A percentile compares a stretch with the other conserved stretches of the same genome.
Evolutionary conservation across 208 protist species (phyloP).

Genomic region (Zelonia costaricensis): DNA sequence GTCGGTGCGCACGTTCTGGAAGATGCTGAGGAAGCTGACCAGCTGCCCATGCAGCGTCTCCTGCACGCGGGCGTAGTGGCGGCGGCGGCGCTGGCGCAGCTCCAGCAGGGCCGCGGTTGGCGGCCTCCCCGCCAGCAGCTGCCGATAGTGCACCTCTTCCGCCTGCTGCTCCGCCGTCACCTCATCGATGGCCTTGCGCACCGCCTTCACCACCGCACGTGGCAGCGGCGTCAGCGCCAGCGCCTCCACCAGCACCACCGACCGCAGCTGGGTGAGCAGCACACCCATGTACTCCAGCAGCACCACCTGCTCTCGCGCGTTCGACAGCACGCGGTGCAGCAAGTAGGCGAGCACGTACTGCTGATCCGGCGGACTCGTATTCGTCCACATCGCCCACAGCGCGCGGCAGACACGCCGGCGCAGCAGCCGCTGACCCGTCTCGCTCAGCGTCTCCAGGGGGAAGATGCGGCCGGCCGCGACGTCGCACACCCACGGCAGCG

Average conservation of each 20-base stretch:
- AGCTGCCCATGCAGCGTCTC: conserved; percentile 32
- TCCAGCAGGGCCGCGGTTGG: conserved; percentile 3
- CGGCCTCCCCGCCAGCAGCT: neutral
- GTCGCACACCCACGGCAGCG: conserved; percentile 48
- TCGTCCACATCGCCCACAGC: conserved; percentile 53
- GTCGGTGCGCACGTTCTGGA: conserved; percentile 23
- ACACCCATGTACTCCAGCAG: conserved; percentile 73
- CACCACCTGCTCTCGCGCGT: conserved; percentile 39
- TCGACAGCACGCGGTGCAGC: conserved; percentile 45
- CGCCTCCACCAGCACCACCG: conserved; percentile 29
- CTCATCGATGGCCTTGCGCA: conserved; percentile 21
- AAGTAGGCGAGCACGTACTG: conserved; percentile 42
- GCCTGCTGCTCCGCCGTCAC: conserved; percentile 12
- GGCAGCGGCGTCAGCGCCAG: conserved; percentile 38
- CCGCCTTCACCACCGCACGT: conserved; percentile 21
- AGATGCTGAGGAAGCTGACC: conserved; percentile 25
- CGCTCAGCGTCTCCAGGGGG: conserved; percentile 26
- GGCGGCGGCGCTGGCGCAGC: conserved; percentile 11
- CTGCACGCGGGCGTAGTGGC: conserved; percentile 13
- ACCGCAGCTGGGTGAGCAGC: conserved; percentile 55
- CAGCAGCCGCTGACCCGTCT: conserved; percentile 28
- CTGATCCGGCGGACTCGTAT: conserved; percentile 1
- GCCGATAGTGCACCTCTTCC: conserved; percentile 6
- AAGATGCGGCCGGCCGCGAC: conserved; percentile 33
- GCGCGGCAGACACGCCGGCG: conserved; percentile 40